Base-by-base conservation (phyloP, 2,329 filamentous ascomycete genomes). In the Huntiella moniliformis region DNA sequence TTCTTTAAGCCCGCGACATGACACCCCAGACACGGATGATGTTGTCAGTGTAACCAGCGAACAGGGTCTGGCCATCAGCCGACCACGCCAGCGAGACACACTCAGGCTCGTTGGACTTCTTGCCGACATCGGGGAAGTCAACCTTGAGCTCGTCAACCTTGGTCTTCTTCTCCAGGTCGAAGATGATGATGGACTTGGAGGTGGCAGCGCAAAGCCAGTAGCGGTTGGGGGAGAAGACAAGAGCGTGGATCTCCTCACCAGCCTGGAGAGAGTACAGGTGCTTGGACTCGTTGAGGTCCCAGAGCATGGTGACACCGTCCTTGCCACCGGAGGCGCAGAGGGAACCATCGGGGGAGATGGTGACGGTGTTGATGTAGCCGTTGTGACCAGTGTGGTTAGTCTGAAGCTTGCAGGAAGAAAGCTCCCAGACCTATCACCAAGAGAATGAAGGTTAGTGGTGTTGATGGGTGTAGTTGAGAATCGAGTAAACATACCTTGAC, bases 101-200 rank as follows among this genome's bases (percentile, higher is more conserved):
- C 80, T 96, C 88, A 60, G 91, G 91, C 71, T 95, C 88, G 65
- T 87, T 79, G 79, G 81, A 86, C 85, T 96, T 96, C 85, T 94
- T 94, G 73, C 87, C 84, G 65, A 86, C 81, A 65, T 86, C 77
- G 61, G 83, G 71, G 73, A 87, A 93, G 63, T 86, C 74, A 74
- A 91, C 95, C 68, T 98, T 91, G 68, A 98, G 80, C 79, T 96
- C 91, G 61, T 96, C 88, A 63, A 96, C 88, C 82, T 95, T 96
- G 82, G 81, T 92, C 87, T 98, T 98, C 87, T 98, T 98, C 85
- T 98, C 91, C 58, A 98, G 79, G 64, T 98, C 91, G 73, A 98
- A 98, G 77, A 98, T 96, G 78, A 95, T 95, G 78, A 98, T 96
- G 77, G 79, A 86, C 72, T 77, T 84, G 64, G 85, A 77, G 54